Evolutionary conservation across 2,329 filamentous ascomycete species (phyloP).

Genomic region (Ophiobolus disseminans): DNA sequence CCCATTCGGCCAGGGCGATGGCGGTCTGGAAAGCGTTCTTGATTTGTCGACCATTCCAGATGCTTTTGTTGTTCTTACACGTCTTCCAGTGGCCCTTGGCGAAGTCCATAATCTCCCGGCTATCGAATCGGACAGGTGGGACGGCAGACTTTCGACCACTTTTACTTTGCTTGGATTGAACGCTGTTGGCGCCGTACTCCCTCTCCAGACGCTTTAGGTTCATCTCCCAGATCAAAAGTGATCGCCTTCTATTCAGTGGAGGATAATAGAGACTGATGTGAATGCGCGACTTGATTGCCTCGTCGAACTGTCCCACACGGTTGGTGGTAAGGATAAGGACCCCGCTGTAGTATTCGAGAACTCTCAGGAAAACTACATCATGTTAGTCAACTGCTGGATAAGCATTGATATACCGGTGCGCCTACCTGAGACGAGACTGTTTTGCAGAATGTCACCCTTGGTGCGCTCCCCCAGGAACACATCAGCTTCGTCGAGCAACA

Average conservation of each 20-base stretch:
- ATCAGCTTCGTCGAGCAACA: slow-evolving; percentile 48
- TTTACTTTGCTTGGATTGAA: too few relatives aligned
- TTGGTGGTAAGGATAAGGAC: slow-evolving; percentile 55
- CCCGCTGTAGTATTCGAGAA: slow-evolving; percentile 52
- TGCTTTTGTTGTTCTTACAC: slow-evolving; percentile 30
- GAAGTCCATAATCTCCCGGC: slow-evolving; percentile 2
- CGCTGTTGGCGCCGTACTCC: too few relatives aligned
- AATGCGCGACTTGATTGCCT: slow-evolving; percentile 46
- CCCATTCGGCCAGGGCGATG: too few relatives aligned
- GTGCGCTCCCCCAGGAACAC: slow-evolving; percentile 62
- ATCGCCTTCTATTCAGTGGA: slow-evolving; percentile 52
- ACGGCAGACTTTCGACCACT: slow-evolving; percentile 51
- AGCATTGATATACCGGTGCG: too few relatives aligned
- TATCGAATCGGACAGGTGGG: slow-evolving; percentile 2
- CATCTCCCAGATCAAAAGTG: too few relatives aligned
- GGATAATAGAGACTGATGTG: slow-evolving; percentile 55
- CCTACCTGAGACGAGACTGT: slow-evolving; percentile 25
- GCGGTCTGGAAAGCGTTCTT: slow-evolving; percentile 52
- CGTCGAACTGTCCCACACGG: slow-evolving; percentile 48
- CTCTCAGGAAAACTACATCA: slow-evolving; percentile 43
- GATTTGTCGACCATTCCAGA: slow-evolving; percentile 51
- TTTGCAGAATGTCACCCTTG: slow-evolving; percentile 15
- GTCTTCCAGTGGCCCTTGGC: slow-evolving; percentile 34
- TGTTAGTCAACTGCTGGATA: too few relatives aligned
- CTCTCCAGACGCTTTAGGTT: too few relatives aligned